A percentile compares a stretch with the other conserved stretches of the same genome.
Conservation (phyloP, 2,329 filamentous ascomycete genomes). For the Colletotrichum sp. region DNA sequence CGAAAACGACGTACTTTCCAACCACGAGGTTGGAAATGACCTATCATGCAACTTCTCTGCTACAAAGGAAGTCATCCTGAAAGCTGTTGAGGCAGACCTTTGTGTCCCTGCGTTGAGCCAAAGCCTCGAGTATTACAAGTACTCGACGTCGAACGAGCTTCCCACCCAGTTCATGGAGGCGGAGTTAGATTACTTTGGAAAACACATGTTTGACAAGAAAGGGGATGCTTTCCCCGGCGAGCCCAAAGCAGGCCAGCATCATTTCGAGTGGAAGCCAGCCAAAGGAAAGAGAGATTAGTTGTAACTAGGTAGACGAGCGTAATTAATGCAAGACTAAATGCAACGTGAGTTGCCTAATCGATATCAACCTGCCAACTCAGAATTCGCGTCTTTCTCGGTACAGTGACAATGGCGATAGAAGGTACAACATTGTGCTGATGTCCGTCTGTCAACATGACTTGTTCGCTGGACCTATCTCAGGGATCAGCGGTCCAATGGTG, state of each 20-base stretch:
- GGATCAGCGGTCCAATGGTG: neutral
- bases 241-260: slow-evolving; percentile 60
- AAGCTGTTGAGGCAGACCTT: slow-evolving; percentile 60
- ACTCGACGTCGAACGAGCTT: slow-evolving; percentile 60
- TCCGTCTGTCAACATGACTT: neutral
- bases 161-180: slow-evolving; percentile 75
- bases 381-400: neutral
- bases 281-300: neutral
- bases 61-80: slow-evolving; percentile 61
- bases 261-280: slow-evolving; percentile 65
- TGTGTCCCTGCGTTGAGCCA: slow-evolving; percentile 65
- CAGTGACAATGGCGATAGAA: neutral
- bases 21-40: slow-evolving; percentile 51
- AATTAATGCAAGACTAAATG: accelerated
- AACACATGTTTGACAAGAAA: slow-evolving; percentile 67
- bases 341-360: neutral
- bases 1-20: slow-evolving; percentile 45
- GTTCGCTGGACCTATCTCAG: no score
- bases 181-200: slow-evolving; percentile 73
- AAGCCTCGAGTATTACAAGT: slow-evolving; percentile 72
- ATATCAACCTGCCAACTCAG: no score
- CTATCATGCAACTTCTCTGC: slow-evolving; percentile 53
- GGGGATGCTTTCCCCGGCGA: slow-evolving; percentile 41
- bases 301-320: neutral
- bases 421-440: neutral